phyloP scores from a whole-genome alignment of 768 basidiomycete species.

The Rhizopogon roseolus region DNA sequence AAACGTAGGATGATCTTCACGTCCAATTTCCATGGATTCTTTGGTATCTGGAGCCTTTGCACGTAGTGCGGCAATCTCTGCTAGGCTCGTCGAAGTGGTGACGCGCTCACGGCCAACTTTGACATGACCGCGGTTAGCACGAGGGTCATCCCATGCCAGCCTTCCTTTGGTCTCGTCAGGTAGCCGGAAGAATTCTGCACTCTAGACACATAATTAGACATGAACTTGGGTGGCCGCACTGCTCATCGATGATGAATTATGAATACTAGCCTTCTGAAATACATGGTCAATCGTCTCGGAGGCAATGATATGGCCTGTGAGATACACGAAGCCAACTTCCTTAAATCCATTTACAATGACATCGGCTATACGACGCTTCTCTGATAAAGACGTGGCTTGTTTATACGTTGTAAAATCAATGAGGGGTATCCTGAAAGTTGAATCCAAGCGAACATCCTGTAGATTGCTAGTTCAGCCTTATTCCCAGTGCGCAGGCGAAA shows the following conservation, averaged over 20 bases:
- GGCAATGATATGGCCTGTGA: slow-evolving; percentile 69
- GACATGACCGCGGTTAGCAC: slow-evolving; percentile 84
- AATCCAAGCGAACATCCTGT: slow-evolving; percentile 32
- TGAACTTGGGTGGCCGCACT: not conserved
- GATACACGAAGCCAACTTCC: slow-evolving; percentile 76
- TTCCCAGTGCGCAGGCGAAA: not conserved
- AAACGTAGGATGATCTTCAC: slow-evolving; percentile 75
- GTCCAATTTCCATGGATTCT: slow-evolving; percentile 87
- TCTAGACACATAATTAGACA: slow-evolving; percentile 37
- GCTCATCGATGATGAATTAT: not conserved
- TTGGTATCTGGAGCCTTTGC: slow-evolving; percentile 75
- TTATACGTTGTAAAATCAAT: slow-evolving; percentile 75
- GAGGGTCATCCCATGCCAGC: slow-evolving; percentile 75
- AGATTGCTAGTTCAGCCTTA: not conserved
- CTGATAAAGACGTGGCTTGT: slow-evolving; percentile 39
- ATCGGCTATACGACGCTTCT: slow-evolving; percentile 59
- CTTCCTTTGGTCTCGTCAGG: slow-evolving; percentile 57
- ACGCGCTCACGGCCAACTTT: slow-evolving; percentile 77
- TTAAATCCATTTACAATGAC: slow-evolving; percentile 75
- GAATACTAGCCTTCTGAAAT: slow-evolving; percentile 54
- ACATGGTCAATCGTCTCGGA: slow-evolving; percentile 48
- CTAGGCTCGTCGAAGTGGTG: slow-evolving; percentile 54
- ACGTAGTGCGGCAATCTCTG: slow-evolving; percentile 73
- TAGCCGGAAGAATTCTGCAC: slow-evolving; percentile 69
- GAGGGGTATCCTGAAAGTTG: slow-evolving; percentile 62